Evolutionary conservation across 441 rosid genomes (phyloP).

Genomic region (Iberis amara): DNA sequence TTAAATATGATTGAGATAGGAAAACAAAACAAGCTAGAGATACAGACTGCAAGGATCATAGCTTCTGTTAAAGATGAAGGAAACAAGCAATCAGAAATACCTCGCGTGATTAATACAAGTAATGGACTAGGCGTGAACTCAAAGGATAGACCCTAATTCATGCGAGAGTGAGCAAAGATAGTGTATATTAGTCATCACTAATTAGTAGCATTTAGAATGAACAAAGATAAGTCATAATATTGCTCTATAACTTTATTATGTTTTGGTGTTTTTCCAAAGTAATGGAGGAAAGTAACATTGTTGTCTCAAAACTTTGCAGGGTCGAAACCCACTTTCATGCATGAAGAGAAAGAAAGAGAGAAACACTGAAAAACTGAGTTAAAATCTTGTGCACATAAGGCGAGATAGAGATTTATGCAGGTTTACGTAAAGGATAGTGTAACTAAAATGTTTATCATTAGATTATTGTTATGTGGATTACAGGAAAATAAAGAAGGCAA

Average conservation of each 20-base stretch:
- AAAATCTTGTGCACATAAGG: constrained; percentile 36
- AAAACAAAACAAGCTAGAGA: constrained; percentile 40
- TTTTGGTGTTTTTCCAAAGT: background rate
- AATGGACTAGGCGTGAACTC: constrained; percentile 35
- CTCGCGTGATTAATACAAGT: constrained; percentile 18
- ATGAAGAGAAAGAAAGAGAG: constrained; percentile 55
- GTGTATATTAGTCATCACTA: background rate
- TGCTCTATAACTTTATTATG: background rate
- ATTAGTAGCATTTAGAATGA: background rate
- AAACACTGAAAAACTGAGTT: constrained; percentile 20
- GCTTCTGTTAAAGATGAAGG: constrained; percentile 31
- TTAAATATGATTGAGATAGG: constrained; percentile 48
- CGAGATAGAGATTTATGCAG: constrained; percentile 16
- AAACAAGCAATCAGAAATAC: constrained; percentile 34
- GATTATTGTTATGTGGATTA: background rate
- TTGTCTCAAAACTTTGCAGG: constrained; percentile 43
- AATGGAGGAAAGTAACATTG: constrained; percentile 1
- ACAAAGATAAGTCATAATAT: background rate
- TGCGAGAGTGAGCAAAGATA: constrained; percentile 80
- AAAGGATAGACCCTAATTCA: constrained; percentile 68
- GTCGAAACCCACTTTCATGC: constrained; percentile 78
- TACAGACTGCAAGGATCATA: constrained; percentile 33
- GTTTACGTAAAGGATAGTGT: background rate
- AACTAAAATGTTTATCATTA: background rate
- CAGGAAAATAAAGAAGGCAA: constrained; percentile 19